Base-by-base conservation (phyloP, 164 flowering plant species). In the Vitis rotundifolia region DNA sequence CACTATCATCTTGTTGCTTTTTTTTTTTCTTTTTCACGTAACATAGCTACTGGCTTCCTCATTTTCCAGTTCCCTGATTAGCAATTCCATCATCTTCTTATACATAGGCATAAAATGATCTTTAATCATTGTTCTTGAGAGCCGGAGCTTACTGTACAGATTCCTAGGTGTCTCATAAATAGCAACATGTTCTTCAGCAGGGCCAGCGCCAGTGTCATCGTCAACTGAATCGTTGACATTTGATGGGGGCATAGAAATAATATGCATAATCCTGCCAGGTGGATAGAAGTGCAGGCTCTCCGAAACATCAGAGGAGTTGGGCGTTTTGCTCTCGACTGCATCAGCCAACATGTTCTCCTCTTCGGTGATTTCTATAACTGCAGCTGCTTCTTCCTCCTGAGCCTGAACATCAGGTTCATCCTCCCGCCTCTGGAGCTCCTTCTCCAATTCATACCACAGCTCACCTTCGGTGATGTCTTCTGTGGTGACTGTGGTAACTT, bases 51-150 rank as follows among this genome's bases (percentile, higher is more conserved):
- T 28, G n/a, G 2, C 63, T 18, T 67, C 78, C 50, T 85, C 90
- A 22, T 82, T 85, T 66, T 91, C 90, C 22, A 91, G 83, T 75
- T 89, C 83, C 60, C 72, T 75, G 44, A 95, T 87, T 72, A 92
- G 73, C 59, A 71, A 71, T 75, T 95, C 97, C 87, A 93, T 89
- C 92, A 83, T 87, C 78, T 85, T 92, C 80, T 86, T 91, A 79
- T 94, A 94, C 93, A 89, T 89, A 0, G 98, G 98, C 98, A 94
- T 94, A 67, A 85, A 93, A 71, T 96, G 98, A 85, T 96, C 98
- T 64, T 91, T 91, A 18, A 93, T 85, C 97, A 95, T 91, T 11
- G 95, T 95, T 76, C 68, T 88, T 11, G 97, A 86, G 29, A 95
- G 88, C n/a, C 95, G 77, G 22, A 95, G 83, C 79, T 95, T 93